Conservation (phyloP, 495 filamentous ascomycete genomes). For the Podospora didyma region DNA sequence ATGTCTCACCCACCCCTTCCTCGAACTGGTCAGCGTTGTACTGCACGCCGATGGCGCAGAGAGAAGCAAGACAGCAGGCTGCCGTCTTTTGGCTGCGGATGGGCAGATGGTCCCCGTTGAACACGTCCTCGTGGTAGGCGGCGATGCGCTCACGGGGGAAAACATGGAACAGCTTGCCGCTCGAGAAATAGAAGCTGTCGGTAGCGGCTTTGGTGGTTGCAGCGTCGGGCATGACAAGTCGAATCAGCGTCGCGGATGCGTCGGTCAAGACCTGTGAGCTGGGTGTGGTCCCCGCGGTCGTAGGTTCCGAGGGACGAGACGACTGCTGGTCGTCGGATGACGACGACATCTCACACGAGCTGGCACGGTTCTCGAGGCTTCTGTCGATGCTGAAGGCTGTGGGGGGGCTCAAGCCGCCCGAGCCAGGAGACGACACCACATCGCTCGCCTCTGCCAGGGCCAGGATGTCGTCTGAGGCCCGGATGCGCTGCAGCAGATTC, state of each 20-base stretch:
- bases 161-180: neutral
- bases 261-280: neutral
- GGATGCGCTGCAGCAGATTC: slow-evolving; percentile 15
- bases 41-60: neutral
- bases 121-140: neutral
- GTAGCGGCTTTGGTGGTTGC: neutral
- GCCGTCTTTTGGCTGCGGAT: neutral
- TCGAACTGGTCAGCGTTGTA: neutral
- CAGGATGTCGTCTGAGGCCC: slow-evolving; percentile 6
- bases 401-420: neutral
- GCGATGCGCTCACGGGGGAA: neutral
- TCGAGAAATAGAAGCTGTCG: neutral
- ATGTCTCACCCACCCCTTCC: neutral
- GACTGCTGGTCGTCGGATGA: slow-evolving; percentile 24
- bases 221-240: neutral
- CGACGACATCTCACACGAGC: slow-evolving; percentile 16
- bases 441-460: neutral
- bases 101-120: neutral
- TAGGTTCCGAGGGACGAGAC: neutral
- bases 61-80: neutral
- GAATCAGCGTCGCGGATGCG: neutral
- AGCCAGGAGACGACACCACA: neutral
- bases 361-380: neutral
- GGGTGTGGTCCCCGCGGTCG: neutral
- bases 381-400: neutral